phyloP scores from a whole-genome alignment of 352 stramenopile species.

The Phytopythium montanum region DNA sequence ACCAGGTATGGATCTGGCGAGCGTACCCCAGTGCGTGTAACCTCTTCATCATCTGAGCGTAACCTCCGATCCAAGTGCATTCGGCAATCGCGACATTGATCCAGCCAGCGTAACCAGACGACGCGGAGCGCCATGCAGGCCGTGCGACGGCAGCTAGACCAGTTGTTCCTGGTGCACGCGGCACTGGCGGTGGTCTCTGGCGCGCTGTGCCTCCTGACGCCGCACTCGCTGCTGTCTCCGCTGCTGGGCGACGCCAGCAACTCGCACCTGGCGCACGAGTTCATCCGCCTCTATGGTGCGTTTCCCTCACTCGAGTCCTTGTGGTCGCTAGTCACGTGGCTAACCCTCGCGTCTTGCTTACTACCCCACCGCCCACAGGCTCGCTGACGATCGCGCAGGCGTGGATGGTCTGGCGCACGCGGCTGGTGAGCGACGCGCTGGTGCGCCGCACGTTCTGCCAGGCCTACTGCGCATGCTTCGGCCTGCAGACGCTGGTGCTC shows the following conservation, averaged over 20 bases:
- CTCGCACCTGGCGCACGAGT: slow-evolving; percentile 83
- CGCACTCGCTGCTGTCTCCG: slow-evolving; percentile 76
- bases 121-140: slow-evolving; percentile 27
- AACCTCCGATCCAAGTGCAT: no score
- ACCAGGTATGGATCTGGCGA: not conserved
- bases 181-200: slow-evolving; percentile 62
- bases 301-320: not conserved
- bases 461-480: slow-evolving; percentile 86
- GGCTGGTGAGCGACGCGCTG: slow-evolving; percentile 80
- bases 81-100: no score
- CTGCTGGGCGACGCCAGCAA: slow-evolving; percentile 73
- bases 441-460: slow-evolving; percentile 86
- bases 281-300: slow-evolving; percentile 82
- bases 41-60: no score
- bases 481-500: slow-evolving; percentile 66
- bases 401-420: slow-evolving; percentile 85
- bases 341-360: no score
- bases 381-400: slow-evolving; percentile 78
- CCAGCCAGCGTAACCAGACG: not conserved
- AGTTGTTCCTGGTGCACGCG: slow-evolving; percentile 77
- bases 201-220: slow-evolving; percentile 67
- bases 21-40: no score
- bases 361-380: slow-evolving; percentile 18
- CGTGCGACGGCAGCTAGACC: slow-evolving; percentile 74
- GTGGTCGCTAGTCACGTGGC: not conserved